phyloP scores from a whole-genome alignment of 2,329 filamentous ascomycete species.

The Trichoderma atrobrunneum region DNA sequence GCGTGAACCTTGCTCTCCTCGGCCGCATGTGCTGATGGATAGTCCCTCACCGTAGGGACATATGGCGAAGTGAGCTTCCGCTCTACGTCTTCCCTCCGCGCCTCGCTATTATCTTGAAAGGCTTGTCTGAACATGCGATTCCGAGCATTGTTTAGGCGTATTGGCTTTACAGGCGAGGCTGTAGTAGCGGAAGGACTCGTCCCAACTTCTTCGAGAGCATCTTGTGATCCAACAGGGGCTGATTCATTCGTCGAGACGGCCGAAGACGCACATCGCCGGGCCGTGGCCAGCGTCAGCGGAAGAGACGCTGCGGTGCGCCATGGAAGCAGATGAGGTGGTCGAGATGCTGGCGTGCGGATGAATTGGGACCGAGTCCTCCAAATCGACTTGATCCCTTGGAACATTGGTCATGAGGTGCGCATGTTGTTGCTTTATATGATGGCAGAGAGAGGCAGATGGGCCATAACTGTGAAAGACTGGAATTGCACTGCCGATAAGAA shows the following conservation, averaged over 20 bases:
- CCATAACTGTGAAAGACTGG: background rate
- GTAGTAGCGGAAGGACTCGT: background rate
- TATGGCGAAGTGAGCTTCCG: conserved; percentile 28
- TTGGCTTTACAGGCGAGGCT: background rate
- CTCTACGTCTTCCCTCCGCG: conserved; percentile 22
- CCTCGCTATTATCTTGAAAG: conserved; percentile 27
- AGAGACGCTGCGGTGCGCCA: conserved; percentile 9
- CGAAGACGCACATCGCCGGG: conserved; percentile 1
- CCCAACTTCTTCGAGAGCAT: conserved; percentile 17
- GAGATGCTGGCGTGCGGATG: conserved; percentile 28
- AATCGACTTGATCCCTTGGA: conserved; percentile 43
- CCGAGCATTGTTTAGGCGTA: conserved; percentile 23
- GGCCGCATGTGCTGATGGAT: conserved; percentile 29
- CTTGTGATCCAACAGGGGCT: background rate
- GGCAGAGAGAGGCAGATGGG: background rate
- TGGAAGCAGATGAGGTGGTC: conserved; percentile 23
- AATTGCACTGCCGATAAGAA: conserved; percentile 5
- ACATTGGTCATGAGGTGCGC: conserved; percentile 44
- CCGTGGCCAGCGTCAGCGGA: background rate
- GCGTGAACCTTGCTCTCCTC: conserved; percentile 25
- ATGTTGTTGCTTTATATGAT: conserved; percentile 30
- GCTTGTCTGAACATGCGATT: conserved; percentile 31
- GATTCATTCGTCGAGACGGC: background rate
- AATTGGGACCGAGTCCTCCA: conserved; percentile 41
- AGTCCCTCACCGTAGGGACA: conserved; percentile 29